A percentile compares a stretch with the other conserved stretches of the same genome.
These are phyloP conservation scores for Crithidia thermophila DNA, from an alignment of 208 protist species.

Conservation along the genomic window DNA sequence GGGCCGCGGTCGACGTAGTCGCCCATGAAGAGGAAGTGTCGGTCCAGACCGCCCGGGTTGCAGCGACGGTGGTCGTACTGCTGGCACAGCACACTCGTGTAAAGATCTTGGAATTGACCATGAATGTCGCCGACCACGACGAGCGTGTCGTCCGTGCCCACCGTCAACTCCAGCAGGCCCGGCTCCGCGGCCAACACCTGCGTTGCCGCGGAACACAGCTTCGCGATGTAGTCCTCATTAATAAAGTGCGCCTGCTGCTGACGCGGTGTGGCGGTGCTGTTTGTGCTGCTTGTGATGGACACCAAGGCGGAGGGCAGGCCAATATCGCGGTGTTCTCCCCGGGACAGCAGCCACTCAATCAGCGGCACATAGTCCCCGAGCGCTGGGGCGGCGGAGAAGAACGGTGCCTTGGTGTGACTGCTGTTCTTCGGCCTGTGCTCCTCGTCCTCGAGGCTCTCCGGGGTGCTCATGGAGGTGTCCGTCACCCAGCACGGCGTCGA, in stretches of 20 bases:
- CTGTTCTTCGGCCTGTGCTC: constrained; percentile 3
- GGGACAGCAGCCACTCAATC: constrained; percentile 34
- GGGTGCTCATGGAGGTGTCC: constrained; percentile 5
- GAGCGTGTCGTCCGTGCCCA: constrained; percentile 44
- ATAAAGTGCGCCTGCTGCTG: constrained; percentile 25
- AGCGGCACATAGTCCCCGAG: constrained; percentile 35
- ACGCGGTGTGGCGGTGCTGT: not conserved
- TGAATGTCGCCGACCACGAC: constrained; percentile 87
- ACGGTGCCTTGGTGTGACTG: not conserved
- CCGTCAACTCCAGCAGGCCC: constrained; percentile 40
- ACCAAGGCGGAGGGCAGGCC: not conserved
- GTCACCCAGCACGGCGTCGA: constrained; percentile 22
- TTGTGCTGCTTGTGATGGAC: not conserved
- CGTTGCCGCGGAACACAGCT: constrained; percentile 43
- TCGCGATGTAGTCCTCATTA: constrained; percentile 32
- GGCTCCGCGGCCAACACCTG: constrained; percentile 41
- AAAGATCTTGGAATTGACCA: constrained; percentile 80
- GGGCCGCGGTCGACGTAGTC: constrained; percentile 97
- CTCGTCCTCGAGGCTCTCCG: constrained; percentile 15
- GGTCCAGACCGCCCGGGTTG: constrained; percentile 24
- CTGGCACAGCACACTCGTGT: constrained; percentile 58
- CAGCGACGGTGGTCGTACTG: constrained; percentile 54
- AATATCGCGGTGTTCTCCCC: constrained; percentile 19
- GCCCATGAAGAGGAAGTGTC: constrained; percentile 96
- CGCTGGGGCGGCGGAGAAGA: constrained; percentile 25